Evolutionary conservation across 225 moss, liverwort and hornwort species (phyloP).

Genomic region (Rhytidiadelphus loreus): DNA sequence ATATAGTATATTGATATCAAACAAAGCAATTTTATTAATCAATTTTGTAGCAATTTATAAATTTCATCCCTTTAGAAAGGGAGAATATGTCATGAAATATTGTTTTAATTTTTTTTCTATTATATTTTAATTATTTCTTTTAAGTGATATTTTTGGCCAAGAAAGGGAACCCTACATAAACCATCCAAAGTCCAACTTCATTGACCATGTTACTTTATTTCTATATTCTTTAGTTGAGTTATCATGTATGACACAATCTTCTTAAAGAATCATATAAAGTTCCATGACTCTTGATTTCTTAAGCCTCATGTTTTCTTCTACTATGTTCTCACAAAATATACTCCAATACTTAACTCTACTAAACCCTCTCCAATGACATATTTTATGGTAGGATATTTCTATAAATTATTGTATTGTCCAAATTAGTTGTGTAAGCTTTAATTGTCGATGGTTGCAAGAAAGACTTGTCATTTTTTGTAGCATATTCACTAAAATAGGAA

Average conservation of each 20-base stretch:
- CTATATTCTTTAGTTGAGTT: background rate
- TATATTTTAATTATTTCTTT: background rate
- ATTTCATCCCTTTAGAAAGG: too few relatives aligned
- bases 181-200: background rate
- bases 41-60: background rate
- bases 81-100: too few relatives aligned
- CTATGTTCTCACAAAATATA: background rate
- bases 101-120: background rate
- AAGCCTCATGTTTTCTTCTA: background rate
- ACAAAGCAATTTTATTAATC: accelerated
- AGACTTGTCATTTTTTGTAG: too few relatives aligned
- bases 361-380: background rate
- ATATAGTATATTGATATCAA: too few relatives aligned
- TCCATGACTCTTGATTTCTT: background rate
- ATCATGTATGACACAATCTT: background rate
- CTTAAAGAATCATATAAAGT: background rate
- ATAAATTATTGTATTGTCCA: background rate
- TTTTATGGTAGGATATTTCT: background rate
- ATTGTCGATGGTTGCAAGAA: background rate
- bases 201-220: background rate
- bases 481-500: too few relatives aligned
- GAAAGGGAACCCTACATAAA: accelerated
- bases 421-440: background rate
- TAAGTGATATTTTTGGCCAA: background rate
- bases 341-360: background rate